Evolutionary conservation across 768 basidiomycete species (phyloP).

Genomic region (Lactifluus hygrophoroides): DNA sequence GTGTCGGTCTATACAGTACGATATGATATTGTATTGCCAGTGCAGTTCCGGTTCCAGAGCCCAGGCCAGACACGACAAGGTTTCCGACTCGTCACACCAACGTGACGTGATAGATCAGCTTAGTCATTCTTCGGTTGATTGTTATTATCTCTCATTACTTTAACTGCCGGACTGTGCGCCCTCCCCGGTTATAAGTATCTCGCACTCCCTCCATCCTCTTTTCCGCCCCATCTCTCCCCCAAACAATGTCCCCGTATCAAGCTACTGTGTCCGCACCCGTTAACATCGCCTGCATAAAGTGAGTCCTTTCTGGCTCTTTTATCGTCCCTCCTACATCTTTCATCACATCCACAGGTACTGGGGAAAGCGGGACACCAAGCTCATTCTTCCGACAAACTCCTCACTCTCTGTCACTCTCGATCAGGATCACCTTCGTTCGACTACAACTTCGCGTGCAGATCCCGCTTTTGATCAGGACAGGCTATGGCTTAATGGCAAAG

Average conservation of each 20-base stretch:
- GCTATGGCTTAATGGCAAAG: constrained; percentile 91
- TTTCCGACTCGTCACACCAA: neutral
- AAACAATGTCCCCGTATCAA: constrained; percentile 55
- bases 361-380: constrained; percentile 94
- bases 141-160: neutral
- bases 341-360: constrained; percentile 63
- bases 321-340: neutral
- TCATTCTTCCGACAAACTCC: constrained; percentile 95
- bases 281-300: constrained; percentile 99
- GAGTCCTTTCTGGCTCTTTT: constrained; percentile 19
- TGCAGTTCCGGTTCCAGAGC: too few relatives aligned
- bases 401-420: constrained; percentile 97
- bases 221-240: neutral
- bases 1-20: neutral
- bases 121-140: constrained; percentile 4
- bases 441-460: constrained; percentile 86
- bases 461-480: constrained; percentile 63
- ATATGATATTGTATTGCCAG: too few relatives aligned
- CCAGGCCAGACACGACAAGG: neutral
- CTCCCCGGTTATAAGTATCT: constrained; percentile 11
- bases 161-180: constrained; percentile 21
- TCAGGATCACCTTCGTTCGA: constrained; percentile 91
- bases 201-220: neutral
- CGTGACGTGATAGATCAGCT: neutral
- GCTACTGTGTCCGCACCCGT: constrained; percentile 91